Base-by-base conservation (phyloP, 805 yeast species). In the Teunomyces cretensis region DNA sequence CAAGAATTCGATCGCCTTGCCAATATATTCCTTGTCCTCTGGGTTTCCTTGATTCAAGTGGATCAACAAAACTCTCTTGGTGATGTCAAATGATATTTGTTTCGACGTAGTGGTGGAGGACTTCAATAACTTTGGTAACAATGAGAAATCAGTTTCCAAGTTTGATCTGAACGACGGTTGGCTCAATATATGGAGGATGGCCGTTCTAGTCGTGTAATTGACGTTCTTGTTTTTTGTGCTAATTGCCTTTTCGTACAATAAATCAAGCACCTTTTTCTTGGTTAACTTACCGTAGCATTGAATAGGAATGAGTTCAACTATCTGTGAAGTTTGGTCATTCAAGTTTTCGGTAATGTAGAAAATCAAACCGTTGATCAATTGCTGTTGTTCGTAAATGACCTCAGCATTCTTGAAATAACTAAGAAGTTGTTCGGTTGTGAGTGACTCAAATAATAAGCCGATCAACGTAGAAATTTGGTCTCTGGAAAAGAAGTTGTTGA, bases 101-200 rank as follows among this genome's bases (percentile, higher is more conserved):
- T 39, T 33, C 3, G 47, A 40, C 11, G 31, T 45, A 7, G n/a
- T 9, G 28, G 39, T 14, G 6, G 47, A 46, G 7, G 42, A n/a
- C 7, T 42, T 41, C 24, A 46, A 16, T 9, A 46, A 19, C 5
- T 24, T 24, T 6, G 59, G 49, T 2, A 71, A 42, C 0, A 42
- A 39, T 1, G 53, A 39, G 26, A 70, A 52, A 36, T 78, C 68
- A 0, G 64, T 57, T 57, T 84, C 91, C 9, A 84, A 51, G 1
- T 55, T 52, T 0, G 88, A 75, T 52, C 67, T 78, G 55, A 72
- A 78, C 0, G 86, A 76, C 6, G 88, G 86, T 8, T 74, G 68
- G 8, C 58, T 54, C 24, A 81, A 57, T 9, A 81, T 51, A 45
- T 74, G 75, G 2, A 50, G 22, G n/a, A 81, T 54, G 2, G 68